Conservation (phyloP, 164 flowering plant species). For the Vitis labrusca region DNA sequence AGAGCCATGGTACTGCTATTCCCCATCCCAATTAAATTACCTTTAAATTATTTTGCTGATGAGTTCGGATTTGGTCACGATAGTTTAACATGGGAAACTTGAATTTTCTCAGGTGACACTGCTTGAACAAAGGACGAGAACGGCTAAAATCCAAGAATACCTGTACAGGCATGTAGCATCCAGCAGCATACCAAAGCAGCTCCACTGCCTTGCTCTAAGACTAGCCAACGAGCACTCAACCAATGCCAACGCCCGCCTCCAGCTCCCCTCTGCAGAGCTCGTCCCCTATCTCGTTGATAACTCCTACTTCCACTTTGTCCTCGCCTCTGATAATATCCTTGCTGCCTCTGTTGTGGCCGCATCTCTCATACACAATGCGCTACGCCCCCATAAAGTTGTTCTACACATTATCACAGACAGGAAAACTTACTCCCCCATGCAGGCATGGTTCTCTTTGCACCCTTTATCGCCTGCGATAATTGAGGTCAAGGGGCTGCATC, state of each 20-base stretch:
- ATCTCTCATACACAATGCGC: conserved; percentile 65
- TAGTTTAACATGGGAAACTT: too few species aligned
- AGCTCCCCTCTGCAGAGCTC: conserved; percentile 75
- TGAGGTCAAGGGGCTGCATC: conserved; percentile 93
- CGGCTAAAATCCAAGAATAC: conserved; percentile 88
- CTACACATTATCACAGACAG: conserved; percentile 86
- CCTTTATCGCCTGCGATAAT: conserved; percentile 71
- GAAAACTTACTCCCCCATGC: conserved; percentile 88
- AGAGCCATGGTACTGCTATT: conserved; percentile 66
- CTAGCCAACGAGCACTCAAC: conserved; percentile 86
- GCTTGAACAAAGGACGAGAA: conserved; percentile 78
- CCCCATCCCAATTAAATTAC: neutral
- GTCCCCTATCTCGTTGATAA: conserved; percentile 89
- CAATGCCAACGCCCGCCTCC: conserved; percentile 87
- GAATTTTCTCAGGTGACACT: conserved; percentile 54
- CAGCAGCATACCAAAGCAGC: conserved; percentile 96
- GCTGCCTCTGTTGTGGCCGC: conserved; percentile 88
- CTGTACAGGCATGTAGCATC: conserved; percentile 95
- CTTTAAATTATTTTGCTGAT: too few species aligned
- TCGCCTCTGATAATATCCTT: conserved; percentile 90
- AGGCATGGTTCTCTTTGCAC: conserved; percentile 95
- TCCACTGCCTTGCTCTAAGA: conserved; percentile 76
- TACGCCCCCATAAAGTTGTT: conserved; percentile 67
- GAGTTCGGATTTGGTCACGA: too few species aligned
- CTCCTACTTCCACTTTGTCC: conserved; percentile 80